These are phyloP conservation scores for Acer negundo DNA, from an alignment of 345 rosid genomes.

Conservation along the genomic window DNA sequence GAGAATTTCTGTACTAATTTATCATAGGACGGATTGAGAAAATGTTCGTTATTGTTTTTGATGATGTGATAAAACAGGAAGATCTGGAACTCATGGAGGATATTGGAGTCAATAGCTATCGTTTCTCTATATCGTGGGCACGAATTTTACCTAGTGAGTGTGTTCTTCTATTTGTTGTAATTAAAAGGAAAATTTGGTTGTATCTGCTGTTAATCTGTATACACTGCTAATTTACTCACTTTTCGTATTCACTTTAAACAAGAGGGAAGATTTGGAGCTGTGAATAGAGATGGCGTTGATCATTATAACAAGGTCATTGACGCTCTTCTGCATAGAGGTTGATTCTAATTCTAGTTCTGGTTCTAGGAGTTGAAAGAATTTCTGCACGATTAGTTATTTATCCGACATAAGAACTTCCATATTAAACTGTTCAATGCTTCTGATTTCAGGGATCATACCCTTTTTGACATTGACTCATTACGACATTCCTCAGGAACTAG, in stretches of 20 bases:
- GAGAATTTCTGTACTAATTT: neutral
- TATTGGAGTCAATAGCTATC: slow-evolving; percentile 66
- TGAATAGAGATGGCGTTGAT: slow-evolving; percentile 60
- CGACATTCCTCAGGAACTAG: slow-evolving; percentile 79
- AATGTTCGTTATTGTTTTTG: slow-evolving; percentile 18
- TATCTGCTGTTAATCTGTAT: neutral
- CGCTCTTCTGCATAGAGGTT: slow-evolving; percentile 56
- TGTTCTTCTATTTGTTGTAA: neutral
- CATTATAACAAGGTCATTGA: slow-evolving; percentile 59
- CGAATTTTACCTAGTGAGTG: slow-evolving; percentile 73
- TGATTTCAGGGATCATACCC: slow-evolving; percentile 69
- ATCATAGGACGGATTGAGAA: slow-evolving; percentile 17
- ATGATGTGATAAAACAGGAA: slow-evolving; percentile 40
- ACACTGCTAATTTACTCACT: neutral
- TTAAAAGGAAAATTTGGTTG: neutral
- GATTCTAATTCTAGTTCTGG: neutral
- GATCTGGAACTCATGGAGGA: slow-evolving; percentile 58
- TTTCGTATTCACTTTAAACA: slow-evolving; percentile 7
- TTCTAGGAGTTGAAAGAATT: neutral
- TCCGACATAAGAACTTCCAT: neutral
- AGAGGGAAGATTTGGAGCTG: slow-evolving; percentile 73
- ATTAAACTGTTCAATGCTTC: neutral
- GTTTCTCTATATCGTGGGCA: slow-evolving; percentile 86
- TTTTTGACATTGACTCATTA: slow-evolving; percentile 76
- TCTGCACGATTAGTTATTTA: neutral